These are phyloP conservation scores for Samsoniella hepiali DNA, from an alignment of 2,329 filamentous ascomycete genomes.

Conservation along the genomic window DNA sequence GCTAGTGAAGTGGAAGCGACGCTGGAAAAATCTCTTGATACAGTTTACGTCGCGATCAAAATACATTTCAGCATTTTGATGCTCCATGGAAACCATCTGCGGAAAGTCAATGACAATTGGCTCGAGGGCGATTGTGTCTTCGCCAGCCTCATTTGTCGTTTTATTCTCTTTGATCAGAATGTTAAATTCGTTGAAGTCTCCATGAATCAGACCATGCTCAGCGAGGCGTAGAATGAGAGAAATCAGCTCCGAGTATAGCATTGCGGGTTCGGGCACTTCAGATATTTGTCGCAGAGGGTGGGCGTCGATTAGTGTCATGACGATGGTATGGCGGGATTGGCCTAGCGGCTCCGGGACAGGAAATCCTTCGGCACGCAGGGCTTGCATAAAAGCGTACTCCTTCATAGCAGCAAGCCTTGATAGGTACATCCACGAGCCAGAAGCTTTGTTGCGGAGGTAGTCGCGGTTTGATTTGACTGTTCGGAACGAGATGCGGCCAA, in stretches of 20 bases:
- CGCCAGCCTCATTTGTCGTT: conserved; percentile 37
- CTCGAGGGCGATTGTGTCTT: conserved; percentile 52
- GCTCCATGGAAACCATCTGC: conserved; percentile 95
- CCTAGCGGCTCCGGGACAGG: conserved; percentile 83
- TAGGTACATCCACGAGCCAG: conserved; percentile 97
- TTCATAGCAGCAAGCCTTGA: conserved; percentile 88
- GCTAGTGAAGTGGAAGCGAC: conserved; percentile 82
- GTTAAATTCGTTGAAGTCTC: conserved; percentile 99
- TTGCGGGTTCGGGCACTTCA: conserved; percentile 74
- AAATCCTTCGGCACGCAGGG: conserved; percentile 78
- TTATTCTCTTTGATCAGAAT: conserved; percentile 82
- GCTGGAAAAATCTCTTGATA: conserved; percentile 89
- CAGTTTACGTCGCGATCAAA: conserved; percentile 95
- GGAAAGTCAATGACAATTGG: conserved; percentile 96
- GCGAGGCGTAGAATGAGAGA: conserved; percentile 80
- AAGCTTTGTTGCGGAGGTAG: conserved; percentile 77
- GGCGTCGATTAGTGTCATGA: conserved; percentile 92
- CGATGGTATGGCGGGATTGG: conserved; percentile 90
- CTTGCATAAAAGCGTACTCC: conserved; percentile 92
- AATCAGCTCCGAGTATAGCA: conserved; percentile 90
- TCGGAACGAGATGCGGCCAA: conserved; percentile 94
- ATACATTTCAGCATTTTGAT: conserved; percentile 91
- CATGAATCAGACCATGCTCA: conserved; percentile 86
- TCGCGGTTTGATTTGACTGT: conserved; percentile 95
- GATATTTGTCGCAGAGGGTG: conserved; percentile 89